These are phyloP conservation scores for Monilinia fructicola DNA, from an alignment of 2,329 filamentous ascomycete genomes.

Conservation along the genomic window DNA sequence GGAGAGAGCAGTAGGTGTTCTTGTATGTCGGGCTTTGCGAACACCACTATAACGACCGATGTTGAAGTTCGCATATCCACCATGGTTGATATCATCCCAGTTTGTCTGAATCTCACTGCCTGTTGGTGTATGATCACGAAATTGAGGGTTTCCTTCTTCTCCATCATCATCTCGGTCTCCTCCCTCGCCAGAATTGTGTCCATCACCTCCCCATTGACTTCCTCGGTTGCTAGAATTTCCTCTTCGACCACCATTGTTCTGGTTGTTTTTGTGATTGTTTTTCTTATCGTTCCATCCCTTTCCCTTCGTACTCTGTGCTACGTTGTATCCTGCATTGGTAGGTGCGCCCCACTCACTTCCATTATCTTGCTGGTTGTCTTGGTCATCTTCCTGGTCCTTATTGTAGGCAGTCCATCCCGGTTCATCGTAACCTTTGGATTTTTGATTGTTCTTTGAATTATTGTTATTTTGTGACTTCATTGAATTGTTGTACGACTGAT, in stretches of 20 bases:
- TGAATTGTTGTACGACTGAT: slow-evolving; percentile 5
- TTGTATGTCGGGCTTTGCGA: background rate
- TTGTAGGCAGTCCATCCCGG: slow-evolving; percentile 8
- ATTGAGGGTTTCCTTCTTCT: slow-evolving; percentile 7
- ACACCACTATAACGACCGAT: background rate
- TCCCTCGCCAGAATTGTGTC: slow-evolving; percentile 13
- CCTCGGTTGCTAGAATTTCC: background rate
- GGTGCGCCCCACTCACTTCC: slow-evolving; percentile 3
- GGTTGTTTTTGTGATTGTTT: background rate
- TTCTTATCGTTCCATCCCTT: slow-evolving; percentile 20
- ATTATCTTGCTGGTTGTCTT: background rate
- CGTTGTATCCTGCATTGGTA: background rate
- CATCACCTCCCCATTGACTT: slow-evolving; percentile 20
- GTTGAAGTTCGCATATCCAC: background rate
- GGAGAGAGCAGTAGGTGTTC: slow-evolving; percentile 7
- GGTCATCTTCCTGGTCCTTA: background rate
- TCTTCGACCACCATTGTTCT: slow-evolving; percentile 4
- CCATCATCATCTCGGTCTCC: slow-evolving; percentile 5
- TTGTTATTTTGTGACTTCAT: background rate
- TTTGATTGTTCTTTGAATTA: slow-evolving; percentile 1
- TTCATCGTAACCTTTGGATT: slow-evolving; percentile 2
- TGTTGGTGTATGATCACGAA: slow-evolving; percentile 11
- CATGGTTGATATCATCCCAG: background rate
- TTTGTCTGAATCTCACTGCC: slow-evolving; percentile 6
- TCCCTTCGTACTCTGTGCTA: slow-evolving; percentile 17